Base-by-base conservation (phyloP, 225 moss, liverwort and hornwort species). In the Takakia lepidozioides region DNA sequence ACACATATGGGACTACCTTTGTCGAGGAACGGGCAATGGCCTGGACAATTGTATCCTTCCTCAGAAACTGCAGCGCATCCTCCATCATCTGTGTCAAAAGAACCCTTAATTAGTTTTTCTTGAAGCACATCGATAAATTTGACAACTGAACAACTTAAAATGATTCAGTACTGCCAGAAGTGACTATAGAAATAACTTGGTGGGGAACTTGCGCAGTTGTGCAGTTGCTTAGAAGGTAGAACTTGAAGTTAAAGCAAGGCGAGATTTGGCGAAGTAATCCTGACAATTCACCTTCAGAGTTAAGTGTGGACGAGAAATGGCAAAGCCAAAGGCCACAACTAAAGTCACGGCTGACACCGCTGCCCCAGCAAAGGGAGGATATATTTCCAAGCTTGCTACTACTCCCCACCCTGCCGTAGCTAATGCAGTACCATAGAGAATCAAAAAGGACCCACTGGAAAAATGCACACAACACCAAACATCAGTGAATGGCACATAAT, bases 331-430 rank as follows among this genome's bases (percentile, higher is more conserved):
- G 3, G 91, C 89, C 37, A 98, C 87, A 54, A 98, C 95, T 52
- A 98, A 68, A 52, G 95, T 98, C 43, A 84, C 71, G 59, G 95
- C 95, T 52, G 95, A 98, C 49, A 98, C 95, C 19, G 95, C 90
- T 29, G 95, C 87, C 48, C 95, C 95, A 41, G 95, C 95, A 54
- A 98, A 98, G 16, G 95, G 95, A 56, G 95, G 95, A 64, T 98
- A 98, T 46, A 98, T 98, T 69, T 98, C 95, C 77, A 98, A 74
- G 69, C 95, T 98, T 43, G 95, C 95, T 62, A 98, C 95, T 19
- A 98, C 95, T 65, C 95, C 95, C 95, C 95, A 98, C 54, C 95
- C 95, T 25, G 91, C 95, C 0, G 87, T 91, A 48, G 87, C 95
- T 63, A 98, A 57, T 8, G 90, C 95, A 36, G 87, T 77, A 20